Base-by-base conservation (phyloP, 164 flowering plant genomes). In the Stephania yunnanensis region DNA sequence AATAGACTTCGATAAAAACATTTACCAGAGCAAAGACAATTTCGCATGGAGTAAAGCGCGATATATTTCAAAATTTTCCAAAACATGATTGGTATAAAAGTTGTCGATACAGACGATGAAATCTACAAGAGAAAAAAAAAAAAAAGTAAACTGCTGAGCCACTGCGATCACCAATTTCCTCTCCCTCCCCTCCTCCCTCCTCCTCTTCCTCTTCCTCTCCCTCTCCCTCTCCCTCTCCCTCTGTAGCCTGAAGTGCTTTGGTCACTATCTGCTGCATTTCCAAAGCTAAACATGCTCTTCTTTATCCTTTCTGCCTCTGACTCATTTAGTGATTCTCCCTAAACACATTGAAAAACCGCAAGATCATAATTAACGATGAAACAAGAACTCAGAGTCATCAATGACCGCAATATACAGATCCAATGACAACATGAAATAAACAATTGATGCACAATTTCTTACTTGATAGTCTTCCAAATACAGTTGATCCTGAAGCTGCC, bases 401-500 rank as follows among this genome's bases (percentile, higher is more conserved):
- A 0, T 50, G 15, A 50, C 9, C 25, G 1, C 25, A 66, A n/a
- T 36, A 66, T 25, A 42, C 6, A 15, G 64, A 19, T 58, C 5
- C 66, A 61, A 50, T 50, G 55, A 48, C 53, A 10, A 52, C 22
- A 55, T 69, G 70, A 63, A 48, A 36, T 36, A 20, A 42, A 71
- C 44, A 61, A 69, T 46, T 36, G 68, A 68, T 22, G 46, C 8
- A 67, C 66, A 30, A 75, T 58, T 19, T 12, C 87, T 79, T 19
- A 91, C 97, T 71, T 85, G 82, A 77, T 50, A 52, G 76, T 95
- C 92, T 84, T 93, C 97, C 84, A 93, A 70, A 83, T 95, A 90
- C 75, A 95, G 86, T 78, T 95, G 93, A 73, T 84, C 83, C 74
- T 95, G 98, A 64, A 93, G 92, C 87, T 90, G 92, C 87, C 95